phyloP scores from a whole-genome alignment of 345 rosid genomes.

The Raphanus sativus region DNA sequence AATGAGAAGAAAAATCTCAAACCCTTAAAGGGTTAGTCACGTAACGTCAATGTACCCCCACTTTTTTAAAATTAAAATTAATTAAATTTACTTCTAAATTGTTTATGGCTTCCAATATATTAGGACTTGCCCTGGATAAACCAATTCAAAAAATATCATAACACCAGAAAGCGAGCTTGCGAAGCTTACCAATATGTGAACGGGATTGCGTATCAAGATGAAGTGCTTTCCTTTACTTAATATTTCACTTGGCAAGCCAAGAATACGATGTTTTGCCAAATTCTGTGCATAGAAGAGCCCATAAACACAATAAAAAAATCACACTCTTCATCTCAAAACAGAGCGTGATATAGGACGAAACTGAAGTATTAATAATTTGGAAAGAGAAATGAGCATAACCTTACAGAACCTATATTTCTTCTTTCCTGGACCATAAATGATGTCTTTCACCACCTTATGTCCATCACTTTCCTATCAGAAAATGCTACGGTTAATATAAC shows the following conservation, averaged over 20 bases:
- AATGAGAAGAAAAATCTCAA: neutral
- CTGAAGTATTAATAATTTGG: neutral
- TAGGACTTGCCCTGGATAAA: neutral
- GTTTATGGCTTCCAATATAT: neutral
- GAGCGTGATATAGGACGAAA: neutral
- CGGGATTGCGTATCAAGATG: constrained; percentile 70
- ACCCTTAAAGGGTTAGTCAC: too few relatives aligned
- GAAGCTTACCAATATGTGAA: constrained; percentile 58
- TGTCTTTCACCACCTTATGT: constrained; percentile 62
- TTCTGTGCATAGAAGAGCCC: constrained; percentile 47
- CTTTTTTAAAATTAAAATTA: too few relatives aligned
- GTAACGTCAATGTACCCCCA: too few relatives aligned
- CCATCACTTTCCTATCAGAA: constrained; percentile 63
- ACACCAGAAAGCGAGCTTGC: constrained; percentile 9
- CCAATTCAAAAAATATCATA: neutral
- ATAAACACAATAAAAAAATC: neutral
- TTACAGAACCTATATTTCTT: constrained; percentile 79
- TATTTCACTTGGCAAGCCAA: constrained; percentile 65
- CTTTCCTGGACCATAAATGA: constrained; percentile 64
- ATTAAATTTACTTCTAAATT: neutral
- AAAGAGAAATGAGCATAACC: constrained; percentile 45
- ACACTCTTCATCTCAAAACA: neutral
- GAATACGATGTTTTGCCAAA: constrained; percentile 59
- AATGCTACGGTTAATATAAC: neutral
- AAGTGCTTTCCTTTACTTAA: constrained; percentile 82